phyloP scores from a whole-genome alignment of 306 rosid species.

The Nissolia schottii region DNA sequence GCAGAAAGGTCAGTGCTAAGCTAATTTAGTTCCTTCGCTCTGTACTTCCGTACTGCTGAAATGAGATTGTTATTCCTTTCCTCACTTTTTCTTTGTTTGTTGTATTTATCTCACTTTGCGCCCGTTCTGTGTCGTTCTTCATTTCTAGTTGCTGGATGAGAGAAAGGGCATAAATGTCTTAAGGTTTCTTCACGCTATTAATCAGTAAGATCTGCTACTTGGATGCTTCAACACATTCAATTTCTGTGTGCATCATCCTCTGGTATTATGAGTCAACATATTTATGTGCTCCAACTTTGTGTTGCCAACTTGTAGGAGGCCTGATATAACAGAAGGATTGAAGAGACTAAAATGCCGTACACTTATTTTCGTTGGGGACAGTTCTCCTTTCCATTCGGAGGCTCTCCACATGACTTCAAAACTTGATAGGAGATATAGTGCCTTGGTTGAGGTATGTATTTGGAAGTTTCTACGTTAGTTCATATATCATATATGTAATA shows the following conservation, averaged over 20 bases:
- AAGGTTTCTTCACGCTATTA: conserved; percentile 72
- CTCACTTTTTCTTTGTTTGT: neutral
- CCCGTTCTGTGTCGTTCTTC: conserved; percentile 18
- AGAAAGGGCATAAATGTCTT: conserved; percentile 70
- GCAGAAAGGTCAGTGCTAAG: conserved; percentile 65
- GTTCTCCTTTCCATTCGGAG: conserved; percentile 91
- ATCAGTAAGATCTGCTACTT: conserved; percentile 40
- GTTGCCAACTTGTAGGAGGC: conserved; percentile 54
- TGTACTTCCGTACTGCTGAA: conserved; percentile 17
- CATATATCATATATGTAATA: neutral
- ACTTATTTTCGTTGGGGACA: conserved; percentile 85
- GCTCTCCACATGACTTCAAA: conserved; percentile 83
- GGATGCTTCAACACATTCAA: neutral
- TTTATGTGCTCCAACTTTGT: conserved; percentile 3
- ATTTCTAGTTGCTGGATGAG: conserved; percentile 74
- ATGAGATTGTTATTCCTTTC: neutral
- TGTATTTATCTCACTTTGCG: neutral
- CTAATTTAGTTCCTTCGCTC: conserved; percentile 1
- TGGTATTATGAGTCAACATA: neutral
- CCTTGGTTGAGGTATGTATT: conserved; percentile 73
- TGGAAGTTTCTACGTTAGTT: neutral
- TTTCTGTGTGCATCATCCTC: neutral
- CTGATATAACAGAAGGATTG: conserved; percentile 71
- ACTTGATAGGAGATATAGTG: conserved; percentile 73
- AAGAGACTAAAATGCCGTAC: conserved; percentile 77